Evolutionary conservation across 2,329 filamentous ascomycete species (phyloP).

Genomic region (Metarhizium humberi): DNA sequence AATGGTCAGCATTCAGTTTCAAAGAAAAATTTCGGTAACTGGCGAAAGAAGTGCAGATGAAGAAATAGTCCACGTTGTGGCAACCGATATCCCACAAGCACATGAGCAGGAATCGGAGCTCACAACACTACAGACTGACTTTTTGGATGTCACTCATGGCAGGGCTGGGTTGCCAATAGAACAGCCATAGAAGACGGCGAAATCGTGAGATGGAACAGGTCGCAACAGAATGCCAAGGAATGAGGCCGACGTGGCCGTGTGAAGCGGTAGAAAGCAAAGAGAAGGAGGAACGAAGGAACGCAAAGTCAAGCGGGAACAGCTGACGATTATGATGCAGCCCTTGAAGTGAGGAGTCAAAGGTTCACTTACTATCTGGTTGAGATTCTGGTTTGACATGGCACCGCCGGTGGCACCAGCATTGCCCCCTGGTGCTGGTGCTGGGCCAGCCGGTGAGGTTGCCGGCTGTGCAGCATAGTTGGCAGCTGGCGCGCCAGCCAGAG

Average conservation of each 20-base stretch:
- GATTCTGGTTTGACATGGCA: slow-evolving; percentile 71
- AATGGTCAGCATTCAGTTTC: slow-evolving; percentile 7
- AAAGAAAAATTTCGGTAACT: background rate
- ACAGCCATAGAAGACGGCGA: background rate
- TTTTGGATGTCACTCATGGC: background rate
- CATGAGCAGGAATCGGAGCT: background rate
- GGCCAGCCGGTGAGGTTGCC: slow-evolving; percentile 22
- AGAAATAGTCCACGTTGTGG: background rate
- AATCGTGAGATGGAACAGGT: background rate
- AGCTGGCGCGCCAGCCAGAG: slow-evolving; percentile 20
- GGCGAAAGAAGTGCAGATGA: background rate
- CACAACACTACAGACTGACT: background rate
- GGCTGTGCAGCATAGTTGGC: slow-evolving; percentile 22
- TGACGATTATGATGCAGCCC: slow-evolving; percentile 13
- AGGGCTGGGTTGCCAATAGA: background rate
- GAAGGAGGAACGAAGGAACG: background rate
- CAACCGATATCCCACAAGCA: background rate
- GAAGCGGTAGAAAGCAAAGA: background rate
- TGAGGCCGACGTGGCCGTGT: background rate
- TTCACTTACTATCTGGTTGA: slow-evolving; percentile 84
- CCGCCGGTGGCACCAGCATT: slow-evolving; percentile 17
- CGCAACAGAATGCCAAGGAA: background rate
- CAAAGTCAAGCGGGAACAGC: background rate
- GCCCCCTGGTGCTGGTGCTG: slow-evolving; percentile 20
- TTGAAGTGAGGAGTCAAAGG: background rate